A percentile compares a stretch with the other conserved stretches of the same genome.
Evolutionary conservation across 371 early-diverging fungal species (phyloP).

Genomic region (Quaeritorhiza haematococci): DNA sequence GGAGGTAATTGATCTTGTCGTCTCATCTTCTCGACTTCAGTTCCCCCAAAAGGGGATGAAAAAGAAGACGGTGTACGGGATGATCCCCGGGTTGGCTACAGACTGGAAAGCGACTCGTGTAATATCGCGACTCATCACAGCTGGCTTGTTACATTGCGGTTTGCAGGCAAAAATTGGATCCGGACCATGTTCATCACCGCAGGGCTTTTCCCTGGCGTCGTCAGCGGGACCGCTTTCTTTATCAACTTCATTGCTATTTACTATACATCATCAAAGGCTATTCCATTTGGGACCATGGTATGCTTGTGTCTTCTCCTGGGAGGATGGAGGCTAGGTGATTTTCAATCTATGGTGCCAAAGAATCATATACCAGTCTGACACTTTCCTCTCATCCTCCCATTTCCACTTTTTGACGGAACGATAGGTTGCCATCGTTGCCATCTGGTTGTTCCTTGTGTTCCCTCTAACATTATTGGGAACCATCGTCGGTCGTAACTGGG

Average conservation of each 20-base stretch:
- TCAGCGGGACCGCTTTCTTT: constrained; percentile 50
- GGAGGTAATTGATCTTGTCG: constrained; percentile 51
- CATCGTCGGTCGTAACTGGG: constrained; percentile 68
- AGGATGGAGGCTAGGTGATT: too few relatives aligned
- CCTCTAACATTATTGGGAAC: constrained; percentile 76
- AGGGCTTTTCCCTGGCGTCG: constrained; percentile 63
- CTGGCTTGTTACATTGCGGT: background rate
- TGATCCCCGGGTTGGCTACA: background rate
- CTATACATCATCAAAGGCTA: constrained; percentile 70
- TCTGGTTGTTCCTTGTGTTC: constrained; percentile 72
- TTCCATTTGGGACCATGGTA: constrained; percentile 72
- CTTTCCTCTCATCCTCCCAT: too few relatives aligned
- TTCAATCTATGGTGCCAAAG: too few relatives aligned
- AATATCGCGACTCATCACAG: background rate
- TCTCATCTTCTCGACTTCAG: background rate
- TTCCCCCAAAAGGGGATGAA: too few relatives aligned
- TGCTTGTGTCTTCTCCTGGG: too few relatives aligned
- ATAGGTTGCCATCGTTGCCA: constrained; percentile 60
- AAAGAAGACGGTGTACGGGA: constrained; percentile 4
- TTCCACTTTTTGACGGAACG: constrained; percentile 6
- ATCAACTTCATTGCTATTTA: constrained; percentile 73
- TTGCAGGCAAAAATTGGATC: constrained; percentile 64
- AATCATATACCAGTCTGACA: too few relatives aligned
- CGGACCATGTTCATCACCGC: constrained; percentile 66
- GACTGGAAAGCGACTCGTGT: background rate